Base-by-base conservation (phyloP, 2,329 filamentous ascomycete species). In the Xylariaceae sp. region DNA sequence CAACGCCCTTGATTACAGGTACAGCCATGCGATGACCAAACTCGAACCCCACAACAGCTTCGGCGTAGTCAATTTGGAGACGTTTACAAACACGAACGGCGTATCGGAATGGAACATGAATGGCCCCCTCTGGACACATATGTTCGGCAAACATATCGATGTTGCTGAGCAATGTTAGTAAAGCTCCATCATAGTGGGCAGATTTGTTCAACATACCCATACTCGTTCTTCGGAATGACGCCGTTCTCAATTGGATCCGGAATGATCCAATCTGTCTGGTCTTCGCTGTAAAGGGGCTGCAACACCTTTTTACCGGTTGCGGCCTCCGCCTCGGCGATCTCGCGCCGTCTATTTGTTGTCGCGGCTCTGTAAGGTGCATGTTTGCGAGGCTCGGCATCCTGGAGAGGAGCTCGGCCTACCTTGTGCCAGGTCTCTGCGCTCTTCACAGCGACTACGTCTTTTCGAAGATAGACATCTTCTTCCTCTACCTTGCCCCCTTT, bases 381-480 rank as follows among this genome's bases (percentile, higher is more conserved):
- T 67, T 99, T 99, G 52, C 96, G 71, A 0, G 94, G 89, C 43
- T 82, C 71, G 57, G 87, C 83, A 3, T 88, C 90, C 0, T 75
- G 63, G 22, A 81, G 78, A 3, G 94, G 83, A 22, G 84, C 86
- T 11, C 92, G 82, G 0, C 94, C 94, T 73, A 96, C 92, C 66
- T 96, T 96, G 66, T 97, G 94, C 94, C 94, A 99, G 1, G 89
- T 96, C 66, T 99, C 94, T 1, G 88, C 87, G 27, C 89, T 95
- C 68, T 96, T 91, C 66, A 95, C 95, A 36, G 80, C 77, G 2
- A 91, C 82, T 0, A 97, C 83, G 57, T 97, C 91, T 46, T 81
- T 79, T 32, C 92, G 84, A 1, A 78, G 78, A 64, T 83, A 97
- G 0, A 97, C 90, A 1, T 89, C 84, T 65, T 96, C 90, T 51